A percentile compares a stretch with the other conserved stretches of the same genome.
Conservation (phyloP, 495 filamentous ascomycete genomes). For the Hyaloscypha bicolor region DNA sequence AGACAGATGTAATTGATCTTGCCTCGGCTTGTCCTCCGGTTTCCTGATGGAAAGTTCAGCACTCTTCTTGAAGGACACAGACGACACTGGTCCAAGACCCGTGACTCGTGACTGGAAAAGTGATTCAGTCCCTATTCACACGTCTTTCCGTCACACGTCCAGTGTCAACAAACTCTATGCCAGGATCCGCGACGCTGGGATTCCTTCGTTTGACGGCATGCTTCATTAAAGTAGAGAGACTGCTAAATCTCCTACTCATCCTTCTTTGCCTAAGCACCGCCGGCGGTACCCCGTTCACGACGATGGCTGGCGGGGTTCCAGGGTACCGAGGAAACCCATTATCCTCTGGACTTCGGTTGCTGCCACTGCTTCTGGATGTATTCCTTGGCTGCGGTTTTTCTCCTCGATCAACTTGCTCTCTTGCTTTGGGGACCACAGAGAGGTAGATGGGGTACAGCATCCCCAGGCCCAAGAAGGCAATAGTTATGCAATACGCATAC, state of each 20-base stretch:
- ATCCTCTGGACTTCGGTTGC: background rate
- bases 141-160: background rate
- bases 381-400: background rate
- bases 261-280: background rate
- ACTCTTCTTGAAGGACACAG: too few species aligned
- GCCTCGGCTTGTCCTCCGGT: too few species aligned
- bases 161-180: background rate
- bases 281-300: background rate
- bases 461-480: constrained; percentile 57
- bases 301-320: background rate
- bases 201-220: background rate
- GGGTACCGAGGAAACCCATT: background rate
- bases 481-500: constrained; percentile 56
- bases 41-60: too few species aligned
- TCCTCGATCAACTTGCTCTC: constrained; percentile 10
- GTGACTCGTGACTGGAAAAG: too few species aligned
- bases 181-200: background rate
- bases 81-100: too few species aligned
- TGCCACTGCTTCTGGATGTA: background rate
- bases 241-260: background rate
- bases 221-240: background rate
- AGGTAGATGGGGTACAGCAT: constrained; percentile 62
- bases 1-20: too few species aligned
- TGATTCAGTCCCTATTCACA: background rate
- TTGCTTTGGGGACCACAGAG: constrained; percentile 1